Base-by-base conservation (phyloP, 2,329 filamentous ascomycete genomes). In the Cladosporium sp. region DNA sequence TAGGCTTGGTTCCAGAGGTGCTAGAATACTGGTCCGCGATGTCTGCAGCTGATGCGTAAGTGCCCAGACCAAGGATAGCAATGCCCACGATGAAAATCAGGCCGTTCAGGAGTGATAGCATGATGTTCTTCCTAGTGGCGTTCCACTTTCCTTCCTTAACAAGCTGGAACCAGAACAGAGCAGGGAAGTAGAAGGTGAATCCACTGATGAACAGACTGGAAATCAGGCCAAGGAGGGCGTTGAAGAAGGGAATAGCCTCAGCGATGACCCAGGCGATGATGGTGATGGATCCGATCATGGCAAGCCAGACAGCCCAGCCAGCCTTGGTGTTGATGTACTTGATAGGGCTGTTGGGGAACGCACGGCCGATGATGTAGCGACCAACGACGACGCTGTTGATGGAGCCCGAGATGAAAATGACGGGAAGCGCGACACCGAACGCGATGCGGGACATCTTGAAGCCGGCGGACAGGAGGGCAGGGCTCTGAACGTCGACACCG, bases 171-270 rank as follows among this genome's bases (percentile, higher is more conserved):
- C 76, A 78, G 72, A 78, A 78, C 10, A 78, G 66, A 3, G 76
- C 76, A 6, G 76, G 76, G 69, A 77, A 77, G 72, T 77, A 77
- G 70, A 74, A 78, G 30, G 71, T 74, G 71, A 91, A 92, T 86
- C 89, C 91, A 66, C 84, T 87, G 44, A 86, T 87, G 72, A 92
- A 91, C 1, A 91, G 77, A 1, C 86, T 71, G n/a, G 73, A 79
- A 68, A 91, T 88, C 59, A 92, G 78, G 6, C 87, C 87, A n/a
- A 92, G 80, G 10, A 92, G 80, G 62, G 87, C 84, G 75, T 87
- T 88, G 80, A 92, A 92, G 68, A 89, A 86, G 1, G 90, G 90
- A 14, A 92, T 90, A 0, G 88, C 87, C 74, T 90, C 86, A 8
- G 90, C 88, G 68, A 93, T 89, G 66, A 92, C 78, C 83, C 87